phyloP scores from a whole-genome alignment of 805 yeast species.

The Hagleromyces aurorensis region DNA sequence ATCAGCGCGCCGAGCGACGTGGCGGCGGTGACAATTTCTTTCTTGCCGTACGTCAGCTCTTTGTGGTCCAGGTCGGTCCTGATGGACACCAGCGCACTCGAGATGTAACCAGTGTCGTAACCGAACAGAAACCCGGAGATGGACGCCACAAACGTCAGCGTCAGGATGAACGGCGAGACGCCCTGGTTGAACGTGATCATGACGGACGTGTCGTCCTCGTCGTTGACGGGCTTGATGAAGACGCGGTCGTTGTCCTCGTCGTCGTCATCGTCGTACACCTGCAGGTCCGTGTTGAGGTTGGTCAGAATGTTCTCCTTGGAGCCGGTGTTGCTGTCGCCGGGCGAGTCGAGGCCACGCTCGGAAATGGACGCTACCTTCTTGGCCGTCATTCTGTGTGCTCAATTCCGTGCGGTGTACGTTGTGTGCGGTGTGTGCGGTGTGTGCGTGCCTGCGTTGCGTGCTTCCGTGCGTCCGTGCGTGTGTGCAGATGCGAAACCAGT shows the following conservation, averaged over 20 bases:
- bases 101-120: constrained; percentile 94
- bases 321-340: too few relatives aligned
- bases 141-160: constrained; percentile 69
- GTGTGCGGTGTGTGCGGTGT: too few relatives aligned
- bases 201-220: constrained; percentile 43
- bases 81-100: constrained; percentile 83
- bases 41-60: constrained; percentile 62
- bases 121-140: constrained; percentile 97
- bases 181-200: constrained; percentile 42
- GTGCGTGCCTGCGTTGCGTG: too few relatives aligned
- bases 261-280: constrained; percentile 9
- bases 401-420: too few relatives aligned
- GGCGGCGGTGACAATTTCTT: constrained; percentile 87
- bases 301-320: too few relatives aligned
- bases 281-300: too few relatives aligned
- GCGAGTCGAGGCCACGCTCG: too few relatives aligned
- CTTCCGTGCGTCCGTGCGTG: too few relatives aligned
- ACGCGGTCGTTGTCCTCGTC: constrained; percentile 16
- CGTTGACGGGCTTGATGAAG: constrained; percentile 34
- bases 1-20: constrained; percentile 90
- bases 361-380: too few relatives aligned
- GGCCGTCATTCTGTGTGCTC: too few relatives aligned
- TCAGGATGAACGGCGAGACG: constrained; percentile 57
- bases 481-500: too few relatives aligned
- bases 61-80: constrained; percentile 64